Evolutionary conservation across 495 filamentous ascomycete species (phyloP).

Genomic region (Podospora tetraspora): DNA sequence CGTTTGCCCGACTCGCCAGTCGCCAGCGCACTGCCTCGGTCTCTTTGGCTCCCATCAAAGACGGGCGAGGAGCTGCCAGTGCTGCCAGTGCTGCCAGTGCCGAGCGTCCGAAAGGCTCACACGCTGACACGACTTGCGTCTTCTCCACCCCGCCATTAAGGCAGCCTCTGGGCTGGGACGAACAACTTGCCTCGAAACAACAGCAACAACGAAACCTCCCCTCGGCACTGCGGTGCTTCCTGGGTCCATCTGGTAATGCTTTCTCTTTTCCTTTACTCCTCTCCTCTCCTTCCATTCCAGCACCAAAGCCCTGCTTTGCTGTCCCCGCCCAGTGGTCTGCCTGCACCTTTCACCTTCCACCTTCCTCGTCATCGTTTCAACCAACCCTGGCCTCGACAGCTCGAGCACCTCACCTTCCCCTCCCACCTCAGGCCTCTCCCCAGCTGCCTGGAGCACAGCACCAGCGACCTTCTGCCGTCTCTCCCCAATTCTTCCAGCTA

Average conservation of each 20-base stretch:
- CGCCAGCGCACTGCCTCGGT: constrained; percentile 1
- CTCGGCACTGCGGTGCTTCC: not conserved
- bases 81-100: not conserved
- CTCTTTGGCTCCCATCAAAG: not conserved
- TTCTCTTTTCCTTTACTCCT: not conserved
- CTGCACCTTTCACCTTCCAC: no score
- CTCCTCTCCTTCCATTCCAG: not conserved
- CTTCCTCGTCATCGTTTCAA: constrained; percentile 3
- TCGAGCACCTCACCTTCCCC: constrained; percentile 8
- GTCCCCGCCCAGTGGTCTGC: not conserved
- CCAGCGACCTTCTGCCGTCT: not conserved
- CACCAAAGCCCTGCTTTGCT: not conserved
- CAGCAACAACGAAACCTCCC: not conserved
- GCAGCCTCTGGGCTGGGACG: constrained; percentile 16
- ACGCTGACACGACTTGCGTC: constrained; percentile 16
- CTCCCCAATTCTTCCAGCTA: not conserved
- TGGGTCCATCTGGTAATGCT: not conserved
- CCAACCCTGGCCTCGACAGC: constrained; percentile 4
- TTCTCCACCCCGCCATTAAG: constrained; percentile 22
- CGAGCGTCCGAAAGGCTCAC: constrained; percentile 20
- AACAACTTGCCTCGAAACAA: not conserved
- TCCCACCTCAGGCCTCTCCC: not conserved
- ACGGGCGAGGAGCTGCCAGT: constrained; percentile 1
- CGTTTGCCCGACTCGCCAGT: constrained; percentile 1
- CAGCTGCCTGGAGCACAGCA: constrained; percentile 1